These are phyloP conservation scores for Penicillium pulvis DNA, from an alignment of 495 filamentous ascomycete genomes.

Conservation along the genomic window DNA sequence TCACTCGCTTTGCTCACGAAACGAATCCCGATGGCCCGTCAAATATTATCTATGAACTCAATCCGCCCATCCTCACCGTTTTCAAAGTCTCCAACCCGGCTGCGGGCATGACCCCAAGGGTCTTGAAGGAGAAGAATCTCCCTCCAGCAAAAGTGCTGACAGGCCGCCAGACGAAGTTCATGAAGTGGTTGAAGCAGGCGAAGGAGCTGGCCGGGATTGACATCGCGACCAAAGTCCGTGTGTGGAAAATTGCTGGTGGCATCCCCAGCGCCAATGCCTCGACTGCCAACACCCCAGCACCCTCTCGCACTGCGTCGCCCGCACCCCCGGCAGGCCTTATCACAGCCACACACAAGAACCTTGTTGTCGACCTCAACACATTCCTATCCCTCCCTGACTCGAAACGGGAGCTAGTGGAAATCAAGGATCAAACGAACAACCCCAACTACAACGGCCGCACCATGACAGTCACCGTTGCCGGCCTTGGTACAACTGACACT, in stretches of 20 bases:
- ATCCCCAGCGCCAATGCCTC: conserved; percentile 44
- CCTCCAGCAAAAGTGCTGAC: conserved; percentile 64
- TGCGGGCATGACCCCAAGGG: conserved; percentile 57
- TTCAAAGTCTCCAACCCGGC: conserved; percentile 69
- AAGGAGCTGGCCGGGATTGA: conserved; percentile 69
- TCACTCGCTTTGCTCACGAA: conserved; percentile 78
- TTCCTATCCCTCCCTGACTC: conserved; percentile 69
- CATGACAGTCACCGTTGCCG: conserved; percentile 61
- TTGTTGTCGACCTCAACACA: conserved; percentile 70
- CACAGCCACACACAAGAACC: conserved; percentile 59
- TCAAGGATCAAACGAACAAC: conserved; percentile 73
- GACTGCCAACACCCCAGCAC: conserved; percentile 58
- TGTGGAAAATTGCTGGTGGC: conserved; percentile 70
- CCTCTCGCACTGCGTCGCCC: conserved; percentile 57
- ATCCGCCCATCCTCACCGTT: conserved; percentile 85
- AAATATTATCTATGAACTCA: conserved; percentile 79
- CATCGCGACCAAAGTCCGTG: conserved; percentile 68
- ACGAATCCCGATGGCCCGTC: conserved; percentile 58
- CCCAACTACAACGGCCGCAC: conserved; percentile 71
- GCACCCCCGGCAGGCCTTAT: conserved; percentile 42
- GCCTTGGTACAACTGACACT: conserved; percentile 66
- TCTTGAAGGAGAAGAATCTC: conserved; percentile 59
- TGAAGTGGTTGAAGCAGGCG: conserved; percentile 71
- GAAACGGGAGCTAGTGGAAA: conserved; percentile 69
- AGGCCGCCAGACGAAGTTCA: conserved; percentile 65